Evolutionary conservation across 331 rosid genomes (phyloP).

Genomic region (Acacia concinna): DNA sequence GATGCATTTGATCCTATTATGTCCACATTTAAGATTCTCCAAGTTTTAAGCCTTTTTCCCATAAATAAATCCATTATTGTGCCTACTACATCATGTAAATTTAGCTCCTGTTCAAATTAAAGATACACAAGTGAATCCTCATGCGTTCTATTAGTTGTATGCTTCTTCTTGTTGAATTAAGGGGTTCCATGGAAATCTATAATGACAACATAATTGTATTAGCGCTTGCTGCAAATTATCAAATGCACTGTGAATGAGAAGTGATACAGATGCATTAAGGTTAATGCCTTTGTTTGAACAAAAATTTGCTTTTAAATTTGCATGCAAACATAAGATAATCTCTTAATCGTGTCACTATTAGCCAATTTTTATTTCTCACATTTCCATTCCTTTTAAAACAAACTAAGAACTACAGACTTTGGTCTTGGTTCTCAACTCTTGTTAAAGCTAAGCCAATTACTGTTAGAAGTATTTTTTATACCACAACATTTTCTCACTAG

Average conservation of each 20-base stretch:
- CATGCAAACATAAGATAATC: neutral
- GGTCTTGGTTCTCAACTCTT: neutral
- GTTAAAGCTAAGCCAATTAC: neutral
- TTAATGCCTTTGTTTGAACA: no score
- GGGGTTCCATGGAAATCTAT: no score
- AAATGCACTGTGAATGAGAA: neutral
- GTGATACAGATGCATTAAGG: neutral
- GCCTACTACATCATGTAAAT: neutral
- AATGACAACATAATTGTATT: no score
- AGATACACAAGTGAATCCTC: no score
- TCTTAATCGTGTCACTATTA: neutral
- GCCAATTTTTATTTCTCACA: neutral
- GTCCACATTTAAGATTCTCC: neutral
- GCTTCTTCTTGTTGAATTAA: neutral
- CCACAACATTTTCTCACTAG: no score
- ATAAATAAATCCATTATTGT: neutral
- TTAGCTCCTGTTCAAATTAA: neutral
- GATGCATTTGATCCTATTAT: neutral
- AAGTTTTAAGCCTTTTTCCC: neutral
- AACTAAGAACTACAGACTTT: no score
- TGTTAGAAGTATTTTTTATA: neutral
- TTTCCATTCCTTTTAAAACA: no score
- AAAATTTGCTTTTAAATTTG: constrained; percentile 17
- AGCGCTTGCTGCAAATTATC: no score
- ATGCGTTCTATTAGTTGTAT: neutral